Base-by-base conservation (phyloP, 768 basidiomycete genomes). In the Boletus insuetus region DNA sequence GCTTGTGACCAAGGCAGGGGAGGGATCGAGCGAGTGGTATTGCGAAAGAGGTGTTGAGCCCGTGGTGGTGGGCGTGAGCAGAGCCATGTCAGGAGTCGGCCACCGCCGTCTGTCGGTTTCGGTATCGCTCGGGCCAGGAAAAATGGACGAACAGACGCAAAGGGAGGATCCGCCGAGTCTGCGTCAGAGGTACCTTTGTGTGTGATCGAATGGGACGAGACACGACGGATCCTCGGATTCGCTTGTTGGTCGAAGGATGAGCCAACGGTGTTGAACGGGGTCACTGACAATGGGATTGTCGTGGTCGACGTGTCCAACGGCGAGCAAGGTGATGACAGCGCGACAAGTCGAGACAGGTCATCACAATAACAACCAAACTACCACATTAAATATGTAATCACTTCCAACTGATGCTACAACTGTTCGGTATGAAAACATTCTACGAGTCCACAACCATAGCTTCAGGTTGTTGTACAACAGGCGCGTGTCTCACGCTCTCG, bases 141-240 rank as follows among this genome's bases (percentile, higher is more conserved):
- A 38, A 37, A 38, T 17, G 40, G 44, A 46, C 41, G 16, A 46
- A 43, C 29, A 40, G 45, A 32, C 12, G 47, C 19, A 58, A 14
- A 55, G 57, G 59, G 77, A 80, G 77, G 79, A 81, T 81, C 79
- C 82, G 79, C 73, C 80, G 77, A 74, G 77, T 75, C 75, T 66
- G 69, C 69, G 70, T 65, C 69, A 73, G 63, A 73, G 72, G 73
- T 73, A 73, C 69, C 67, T 73, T 65, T 60, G 64, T 64, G 67
- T 60, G 67, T 60, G 70, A 63, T 63, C 74, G 59, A 69, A 38
- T 29, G 42, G 69, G 72, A 68, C 69, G 66, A 66, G 72, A 77
- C 77, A 69, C 78, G 79, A 79, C 78, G 77, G 78, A 79, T 76
- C 79, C 78, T 70, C 70, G 68, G 39, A 49, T 51, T 54, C 46